These are phyloP conservation scores for Globisporangium paroecandrum DNA, from an alignment of 352 stramenopile species.

Conservation along the genomic window DNA sequence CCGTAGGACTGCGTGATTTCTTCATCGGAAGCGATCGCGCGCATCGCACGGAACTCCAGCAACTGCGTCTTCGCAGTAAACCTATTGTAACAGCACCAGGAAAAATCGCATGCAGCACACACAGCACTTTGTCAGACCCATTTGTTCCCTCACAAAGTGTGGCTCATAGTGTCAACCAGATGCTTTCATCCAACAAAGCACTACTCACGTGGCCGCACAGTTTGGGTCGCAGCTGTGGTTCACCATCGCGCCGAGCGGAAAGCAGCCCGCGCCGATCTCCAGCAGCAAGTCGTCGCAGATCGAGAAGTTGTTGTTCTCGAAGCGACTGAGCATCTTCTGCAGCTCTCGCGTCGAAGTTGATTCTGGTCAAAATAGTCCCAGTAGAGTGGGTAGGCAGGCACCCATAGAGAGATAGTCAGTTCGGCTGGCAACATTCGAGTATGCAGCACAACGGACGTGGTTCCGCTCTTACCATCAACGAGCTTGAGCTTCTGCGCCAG, in stretches of 20 bases:
- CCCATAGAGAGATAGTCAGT: neutral
- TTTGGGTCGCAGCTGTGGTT: constrained; percentile 78
- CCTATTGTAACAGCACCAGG: constrained; percentile 9
- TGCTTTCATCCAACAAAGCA: neutral
- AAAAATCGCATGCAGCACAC: neutral
- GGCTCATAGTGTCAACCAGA: too few relatives aligned
- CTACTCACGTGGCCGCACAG: constrained; percentile 56
- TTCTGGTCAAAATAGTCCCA: constrained; percentile 6
- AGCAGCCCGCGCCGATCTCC: constrained; percentile 57
- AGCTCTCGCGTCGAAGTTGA: constrained; percentile 31
- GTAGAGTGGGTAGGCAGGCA: neutral
- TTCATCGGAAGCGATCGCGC: constrained; percentile 36
- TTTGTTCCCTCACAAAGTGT: too few relatives aligned
- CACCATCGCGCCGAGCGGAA: constrained; percentile 63
- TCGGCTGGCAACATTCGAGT: neutral
- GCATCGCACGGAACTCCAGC: constrained; percentile 56
- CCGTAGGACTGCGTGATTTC: constrained; percentile 70
- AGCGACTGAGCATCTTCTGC: constrained; percentile 65
- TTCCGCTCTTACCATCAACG: constrained; percentile 23
- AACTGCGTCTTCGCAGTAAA: constrained; percentile 43
- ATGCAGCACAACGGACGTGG: neutral
- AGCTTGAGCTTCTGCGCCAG: constrained; percentile 54
- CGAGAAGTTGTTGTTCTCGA: constrained; percentile 78
- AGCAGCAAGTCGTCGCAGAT: constrained; percentile 65
- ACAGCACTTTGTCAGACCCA: neutral